These are phyloP conservation scores for Hericium coralloides DNA, from an alignment of 768 basidiomycete species.

Conservation along the genomic window DNA sequence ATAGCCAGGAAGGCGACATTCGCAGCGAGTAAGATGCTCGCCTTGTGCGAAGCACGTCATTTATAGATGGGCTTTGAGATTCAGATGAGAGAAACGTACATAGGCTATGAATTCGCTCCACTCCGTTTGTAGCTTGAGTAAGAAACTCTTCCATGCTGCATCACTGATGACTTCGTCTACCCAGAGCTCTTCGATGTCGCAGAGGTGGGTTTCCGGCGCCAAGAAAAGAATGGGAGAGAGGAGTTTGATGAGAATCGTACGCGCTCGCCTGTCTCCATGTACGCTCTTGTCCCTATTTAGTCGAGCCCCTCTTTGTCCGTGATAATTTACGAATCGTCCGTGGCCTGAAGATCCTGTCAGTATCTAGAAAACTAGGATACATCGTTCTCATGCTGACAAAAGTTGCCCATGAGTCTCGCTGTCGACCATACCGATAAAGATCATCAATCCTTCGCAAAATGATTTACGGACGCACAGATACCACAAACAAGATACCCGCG, in stretches of 20 bases:
- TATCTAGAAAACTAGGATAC: not conserved
- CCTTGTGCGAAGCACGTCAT: constrained; percentile 1
- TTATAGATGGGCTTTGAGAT: not conserved
- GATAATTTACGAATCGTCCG: constrained; percentile 9
- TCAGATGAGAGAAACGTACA: not conserved
- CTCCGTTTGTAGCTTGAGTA: constrained; percentile 3
- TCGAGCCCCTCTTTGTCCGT: constrained; percentile 9
- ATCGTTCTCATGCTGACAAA: constrained; percentile 1
- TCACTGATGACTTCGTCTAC: constrained; percentile 5
- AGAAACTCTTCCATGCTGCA: constrained; percentile 3
- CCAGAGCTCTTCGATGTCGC: constrained; percentile 8
- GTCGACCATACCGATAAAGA: not conserved
- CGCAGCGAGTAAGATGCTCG: constrained; percentile 5
- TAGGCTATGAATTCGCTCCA: constrained; percentile 8
- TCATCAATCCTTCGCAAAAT: not conserved
- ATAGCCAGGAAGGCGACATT: constrained; percentile 10
- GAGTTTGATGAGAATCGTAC: constrained; percentile 5
- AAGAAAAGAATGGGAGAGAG: constrained; percentile 9
- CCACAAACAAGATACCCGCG: not conserved
- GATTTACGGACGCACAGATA: not conserved
- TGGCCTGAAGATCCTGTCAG: constrained; percentile 1
- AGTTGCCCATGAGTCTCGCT: constrained; percentile 9
- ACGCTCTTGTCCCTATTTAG: constrained; percentile 2
- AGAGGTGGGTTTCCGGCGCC: constrained; percentile 9
- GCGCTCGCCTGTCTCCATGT: not conserved